These are phyloP conservation scores for Cryomyces antarcticus DNA, from an alignment of 495 filamentous ascomycete species.

Conservation along the genomic window DNA sequence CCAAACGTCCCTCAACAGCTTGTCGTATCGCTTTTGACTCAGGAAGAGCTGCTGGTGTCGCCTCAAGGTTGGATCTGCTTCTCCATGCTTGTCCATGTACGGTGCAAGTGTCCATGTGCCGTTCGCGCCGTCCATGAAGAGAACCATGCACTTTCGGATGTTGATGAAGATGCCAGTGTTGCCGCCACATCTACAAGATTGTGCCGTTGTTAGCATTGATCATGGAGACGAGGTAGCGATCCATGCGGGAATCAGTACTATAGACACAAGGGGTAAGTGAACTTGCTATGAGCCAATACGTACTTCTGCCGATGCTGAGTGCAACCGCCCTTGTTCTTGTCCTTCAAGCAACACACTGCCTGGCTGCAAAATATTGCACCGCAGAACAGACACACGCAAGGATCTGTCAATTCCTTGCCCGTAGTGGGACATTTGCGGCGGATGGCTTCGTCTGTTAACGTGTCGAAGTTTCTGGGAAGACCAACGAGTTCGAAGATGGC, in stretches of 20 bases:
- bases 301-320: slow-evolving; percentile 79
- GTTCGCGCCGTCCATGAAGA: slow-evolving; percentile 62
- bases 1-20: slow-evolving; percentile 70
- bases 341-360: slow-evolving; percentile 67
- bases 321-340: slow-evolving; percentile 57
- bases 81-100: slow-evolving; percentile 88
- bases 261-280: background rate
- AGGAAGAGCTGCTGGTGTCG: slow-evolving; percentile 67
- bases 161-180: slow-evolving; percentile 86
- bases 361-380: slow-evolving; percentile 92
- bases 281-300: slow-evolving; percentile 15
- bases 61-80: slow-evolving; percentile 70
- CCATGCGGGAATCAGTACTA: background rate
- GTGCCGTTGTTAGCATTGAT: background rate
- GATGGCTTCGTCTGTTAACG: slow-evolving; percentile 80
- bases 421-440: slow-evolving; percentile 69
- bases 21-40: slow-evolving; percentile 84
- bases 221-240: background rate
- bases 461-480: slow-evolving; percentile 76
- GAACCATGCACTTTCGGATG: slow-evolving; percentile 79
- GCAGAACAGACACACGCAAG: slow-evolving; percentile 83
- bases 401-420: slow-evolving; percentile 75
- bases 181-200: slow-evolving; percentile 51
- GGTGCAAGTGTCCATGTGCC: slow-evolving; percentile 76
- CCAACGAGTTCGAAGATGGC: slow-evolving; percentile 87